Evolutionary conservation across 768 basidiomycete species (phyloP).

Genomic region (Peribolospora baueri): DNA sequence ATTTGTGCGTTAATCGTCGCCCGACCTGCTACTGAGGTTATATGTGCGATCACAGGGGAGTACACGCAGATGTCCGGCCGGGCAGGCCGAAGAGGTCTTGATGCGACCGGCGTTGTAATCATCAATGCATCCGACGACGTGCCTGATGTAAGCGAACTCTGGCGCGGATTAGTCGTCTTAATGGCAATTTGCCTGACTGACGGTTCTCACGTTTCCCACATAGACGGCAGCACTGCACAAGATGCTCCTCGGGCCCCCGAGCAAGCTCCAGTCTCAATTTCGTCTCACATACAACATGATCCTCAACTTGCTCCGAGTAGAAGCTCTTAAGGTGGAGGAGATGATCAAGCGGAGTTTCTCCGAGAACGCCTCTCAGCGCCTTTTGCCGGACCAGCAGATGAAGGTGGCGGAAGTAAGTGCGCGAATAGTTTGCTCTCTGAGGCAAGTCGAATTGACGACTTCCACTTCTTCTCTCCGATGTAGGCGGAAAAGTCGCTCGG

Average conservation of each 20-base stretch:
- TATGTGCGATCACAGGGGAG: slow-evolving; percentile 22
- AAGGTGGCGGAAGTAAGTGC: slow-evolving; percentile 49
- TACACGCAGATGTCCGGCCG: slow-evolving; percentile 99
- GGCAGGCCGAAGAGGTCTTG: slow-evolving; percentile 83
- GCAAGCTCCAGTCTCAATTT: slow-evolving; percentile 85
- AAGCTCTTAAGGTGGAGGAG: slow-evolving; percentile 85
- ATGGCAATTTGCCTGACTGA: neutral
- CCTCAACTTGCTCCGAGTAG: slow-evolving; percentile 78
- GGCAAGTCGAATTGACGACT: neutral
- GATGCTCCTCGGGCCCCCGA: slow-evolving; percentile 88
- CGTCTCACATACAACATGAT: slow-evolving; percentile 99
- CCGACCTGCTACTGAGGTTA: slow-evolving; percentile 6
- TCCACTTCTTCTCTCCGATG: neutral
- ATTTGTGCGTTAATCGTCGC: slow-evolving; percentile 8
- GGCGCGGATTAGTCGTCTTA: neutral
- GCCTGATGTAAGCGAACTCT: slow-evolving; percentile 40
- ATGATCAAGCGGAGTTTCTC: slow-evolving; percentile 99
- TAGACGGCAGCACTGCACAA: slow-evolving; percentile 49
- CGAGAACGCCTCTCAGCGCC: slow-evolving; percentile 78
- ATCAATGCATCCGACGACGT: slow-evolving; percentile 47
- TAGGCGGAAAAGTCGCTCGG: slow-evolving; percentile 51
- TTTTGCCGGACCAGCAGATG: slow-evolving; percentile 80
- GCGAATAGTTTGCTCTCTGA: slow-evolving; percentile 3
- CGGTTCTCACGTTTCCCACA: slow-evolving; percentile 3
- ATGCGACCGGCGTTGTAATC: slow-evolving; percentile 84